Percentiles rank a stretch among this genome's conserved stretches.
These are phyloP conservation scores for Eimeria falciformis DNA, from an alignment of 169 alveolate species.

Conservation along the genomic window DNA sequence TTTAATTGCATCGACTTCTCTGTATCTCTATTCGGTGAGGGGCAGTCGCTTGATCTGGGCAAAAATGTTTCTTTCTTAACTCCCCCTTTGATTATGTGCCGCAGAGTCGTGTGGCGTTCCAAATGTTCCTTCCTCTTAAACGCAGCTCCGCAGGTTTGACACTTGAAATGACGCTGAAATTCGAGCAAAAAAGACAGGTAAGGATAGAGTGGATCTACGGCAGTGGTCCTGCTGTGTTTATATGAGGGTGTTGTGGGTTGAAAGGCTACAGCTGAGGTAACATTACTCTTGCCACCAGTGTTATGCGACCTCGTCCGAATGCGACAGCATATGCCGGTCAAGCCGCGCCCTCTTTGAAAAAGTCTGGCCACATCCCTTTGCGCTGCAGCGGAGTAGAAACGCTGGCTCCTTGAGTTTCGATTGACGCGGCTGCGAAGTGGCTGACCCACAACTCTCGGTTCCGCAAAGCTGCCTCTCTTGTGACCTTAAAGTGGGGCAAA, in stretches of 20 bases:
- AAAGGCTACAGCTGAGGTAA: too few species aligned
- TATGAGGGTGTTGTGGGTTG: too few species aligned
- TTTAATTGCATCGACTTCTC: not conserved
- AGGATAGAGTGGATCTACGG: too few species aligned
- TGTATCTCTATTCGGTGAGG: not conserved
- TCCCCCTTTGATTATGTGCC: slow-evolving; percentile 28
- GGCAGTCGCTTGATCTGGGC: not conserved
- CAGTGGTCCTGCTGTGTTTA: too few species aligned
- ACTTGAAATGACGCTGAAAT: slow-evolving; percentile 55
- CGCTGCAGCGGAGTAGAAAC: slow-evolving; percentile 26
- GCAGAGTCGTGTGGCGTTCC: slow-evolving; percentile 11
- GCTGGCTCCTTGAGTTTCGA: not conserved
- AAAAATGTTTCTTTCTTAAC: not conserved
- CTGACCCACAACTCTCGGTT: too few species aligned
- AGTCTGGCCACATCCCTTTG: slow-evolving; percentile 13
- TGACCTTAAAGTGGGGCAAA: too few species aligned
- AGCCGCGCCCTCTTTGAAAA: slow-evolving; percentile 44
- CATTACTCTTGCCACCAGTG: not conserved
- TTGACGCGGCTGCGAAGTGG: not conserved
- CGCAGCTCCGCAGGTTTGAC: not conserved
- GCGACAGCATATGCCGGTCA: slow-evolving; percentile 9
- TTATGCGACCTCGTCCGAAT: slow-evolving; percentile 26
- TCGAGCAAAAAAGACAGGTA: too few species aligned
- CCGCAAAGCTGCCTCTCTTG: too few species aligned
- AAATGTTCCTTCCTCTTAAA: slow-evolving; percentile 60